Evolutionary conservation across 371 early-diverging fungal genomes (phyloP).

Genomic region (Entomophthora muscae): DNA sequence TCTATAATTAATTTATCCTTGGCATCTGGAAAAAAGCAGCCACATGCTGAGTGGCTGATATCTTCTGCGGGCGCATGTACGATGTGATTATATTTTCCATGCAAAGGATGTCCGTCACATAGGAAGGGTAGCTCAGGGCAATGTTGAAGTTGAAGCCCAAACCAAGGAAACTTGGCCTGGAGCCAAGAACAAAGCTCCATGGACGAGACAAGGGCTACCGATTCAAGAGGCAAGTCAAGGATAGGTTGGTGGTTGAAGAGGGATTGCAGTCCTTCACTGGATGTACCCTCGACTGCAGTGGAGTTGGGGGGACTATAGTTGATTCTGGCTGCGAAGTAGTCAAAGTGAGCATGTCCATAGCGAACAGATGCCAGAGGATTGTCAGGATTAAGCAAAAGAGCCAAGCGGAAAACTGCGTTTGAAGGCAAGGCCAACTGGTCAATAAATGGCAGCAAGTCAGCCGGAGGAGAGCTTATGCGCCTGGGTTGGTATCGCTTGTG

Average conservation of each 20-base stretch:
- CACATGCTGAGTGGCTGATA: neutral
- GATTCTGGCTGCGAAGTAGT: neutral
- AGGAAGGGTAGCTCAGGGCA: neutral
- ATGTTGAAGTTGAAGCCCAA: neutral
- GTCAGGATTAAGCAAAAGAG: neutral
- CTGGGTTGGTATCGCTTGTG: neutral
- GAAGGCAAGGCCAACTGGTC: neutral
- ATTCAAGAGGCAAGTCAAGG: too few species aligned
- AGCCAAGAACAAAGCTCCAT: neutral
- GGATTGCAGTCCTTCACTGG: too few species aligned
- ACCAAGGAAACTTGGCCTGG: neutral
- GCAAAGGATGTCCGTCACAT: neutral
- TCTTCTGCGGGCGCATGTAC: neutral
- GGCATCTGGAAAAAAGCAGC: neutral
- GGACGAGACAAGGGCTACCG: too few species aligned
- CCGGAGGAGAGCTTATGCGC: neutral
- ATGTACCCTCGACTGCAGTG: too few species aligned
- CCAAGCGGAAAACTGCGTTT: neutral
- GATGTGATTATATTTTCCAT: neutral
- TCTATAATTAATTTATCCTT: neutral
- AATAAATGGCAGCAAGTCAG: neutral
- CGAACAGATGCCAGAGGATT: neutral
- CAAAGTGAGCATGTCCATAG: neutral
- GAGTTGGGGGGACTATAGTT: too few species aligned
- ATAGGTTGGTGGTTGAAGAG: too few species aligned